Evolutionary conservation across 352 stramenopile species (phyloP).

Genomic region (Phytopythium sindhum): DNA sequence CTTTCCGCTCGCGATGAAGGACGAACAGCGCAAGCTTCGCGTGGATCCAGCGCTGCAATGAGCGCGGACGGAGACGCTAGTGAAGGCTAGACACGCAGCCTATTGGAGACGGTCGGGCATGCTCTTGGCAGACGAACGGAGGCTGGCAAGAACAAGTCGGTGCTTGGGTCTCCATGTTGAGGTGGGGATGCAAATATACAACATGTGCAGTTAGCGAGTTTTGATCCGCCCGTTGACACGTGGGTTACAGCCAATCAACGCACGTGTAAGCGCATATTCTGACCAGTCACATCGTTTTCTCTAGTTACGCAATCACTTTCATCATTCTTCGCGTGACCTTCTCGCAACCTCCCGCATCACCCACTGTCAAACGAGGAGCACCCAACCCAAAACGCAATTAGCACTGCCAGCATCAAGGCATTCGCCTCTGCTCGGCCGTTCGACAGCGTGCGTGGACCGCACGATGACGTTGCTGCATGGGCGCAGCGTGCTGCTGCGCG

Average conservation of each 20-base stretch:
- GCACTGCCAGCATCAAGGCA: background rate
- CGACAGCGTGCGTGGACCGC: background rate
- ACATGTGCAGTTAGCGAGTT: background rate
- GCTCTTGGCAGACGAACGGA: too few species aligned
- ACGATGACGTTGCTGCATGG: conserved; percentile 39
- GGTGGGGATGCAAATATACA: background rate
- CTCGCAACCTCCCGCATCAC: background rate
- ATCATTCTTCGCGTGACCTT: conserved; percentile 7
- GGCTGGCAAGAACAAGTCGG: background rate
- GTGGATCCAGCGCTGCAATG: background rate
- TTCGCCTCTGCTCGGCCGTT: background rate
- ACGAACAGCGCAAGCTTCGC: conserved; percentile 8
- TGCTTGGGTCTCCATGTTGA: background rate
- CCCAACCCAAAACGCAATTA: background rate
- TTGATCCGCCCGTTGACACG: background rate
- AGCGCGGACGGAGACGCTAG: background rate
- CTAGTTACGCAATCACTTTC: background rate
- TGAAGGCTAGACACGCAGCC: background rate
- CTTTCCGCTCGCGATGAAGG: conserved; percentile 18
- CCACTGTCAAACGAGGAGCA: background rate
- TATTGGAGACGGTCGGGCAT: too few species aligned
- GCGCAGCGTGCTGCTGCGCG: conserved; percentile 36
- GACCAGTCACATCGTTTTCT: background rate
- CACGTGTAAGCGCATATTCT: background rate
- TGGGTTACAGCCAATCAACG: conserved; percentile 8